phyloP scores from a whole-genome alignment of 2,329 filamentous ascomycete species.

The Capronia epimyces region DNA sequence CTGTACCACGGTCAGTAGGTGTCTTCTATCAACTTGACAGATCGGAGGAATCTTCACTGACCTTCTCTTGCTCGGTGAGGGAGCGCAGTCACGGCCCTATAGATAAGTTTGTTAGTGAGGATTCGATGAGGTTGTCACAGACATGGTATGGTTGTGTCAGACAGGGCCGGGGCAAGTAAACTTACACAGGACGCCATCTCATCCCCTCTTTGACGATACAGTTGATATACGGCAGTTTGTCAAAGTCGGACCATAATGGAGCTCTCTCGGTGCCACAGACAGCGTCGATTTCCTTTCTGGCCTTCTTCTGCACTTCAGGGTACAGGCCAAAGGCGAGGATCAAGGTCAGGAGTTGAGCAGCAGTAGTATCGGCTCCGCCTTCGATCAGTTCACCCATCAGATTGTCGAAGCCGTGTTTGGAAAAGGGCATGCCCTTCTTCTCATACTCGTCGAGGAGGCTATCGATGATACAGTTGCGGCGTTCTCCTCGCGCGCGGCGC shows the following conservation, averaged over 20 bases:
- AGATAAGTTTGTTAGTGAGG: constrained; percentile 30
- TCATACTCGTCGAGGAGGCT: constrained; percentile 33
- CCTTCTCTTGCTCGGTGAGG: constrained; percentile 17
- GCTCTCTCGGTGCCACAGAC: constrained; percentile 28
- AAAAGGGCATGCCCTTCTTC: constrained; percentile 8
- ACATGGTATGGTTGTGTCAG: too few species aligned
- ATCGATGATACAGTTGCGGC: constrained; percentile 37
- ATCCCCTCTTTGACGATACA: constrained; percentile 34
- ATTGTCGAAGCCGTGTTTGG: constrained; percentile 9
- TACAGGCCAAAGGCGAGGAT: constrained; percentile 31
- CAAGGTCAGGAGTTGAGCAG: constrained; percentile 25
- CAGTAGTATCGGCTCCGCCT: constrained; percentile 23
- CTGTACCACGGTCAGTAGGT: constrained; percentile 40
- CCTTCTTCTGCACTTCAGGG: constrained; percentile 23
- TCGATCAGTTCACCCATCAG: constrained; percentile 24
- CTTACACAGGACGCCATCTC: constrained; percentile 33
- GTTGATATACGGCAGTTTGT: constrained; percentile 32
- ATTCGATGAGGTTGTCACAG: constrained; percentile 34
- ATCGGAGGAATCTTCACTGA: too few species aligned
- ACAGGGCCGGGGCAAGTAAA: neutral
- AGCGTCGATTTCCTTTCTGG: constrained; percentile 34
- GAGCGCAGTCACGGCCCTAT: constrained; percentile 14
- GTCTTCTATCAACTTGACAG: too few species aligned
- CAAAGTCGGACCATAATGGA: constrained; percentile 31
- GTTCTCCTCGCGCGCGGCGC: constrained; percentile 14